Evolutionary conservation across 305 asterid species (phyloP).

Genomic region (Fraxinus velutina): DNA sequence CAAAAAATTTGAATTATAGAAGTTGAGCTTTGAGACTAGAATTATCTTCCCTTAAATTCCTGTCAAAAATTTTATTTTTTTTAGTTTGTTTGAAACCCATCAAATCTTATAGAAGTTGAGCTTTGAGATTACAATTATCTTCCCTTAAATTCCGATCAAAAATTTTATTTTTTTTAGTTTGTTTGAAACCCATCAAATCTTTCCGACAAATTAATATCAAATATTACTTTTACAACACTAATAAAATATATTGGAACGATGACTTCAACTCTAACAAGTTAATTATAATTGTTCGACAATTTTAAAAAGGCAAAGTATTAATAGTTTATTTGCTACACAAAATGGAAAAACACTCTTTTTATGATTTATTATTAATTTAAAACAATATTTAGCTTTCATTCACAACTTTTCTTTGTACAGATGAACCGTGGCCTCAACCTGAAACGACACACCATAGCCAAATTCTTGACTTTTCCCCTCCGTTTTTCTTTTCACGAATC

Average conservation of each 20-base stretch:
- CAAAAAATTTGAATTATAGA: too few relatives aligned
- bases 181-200: background rate
- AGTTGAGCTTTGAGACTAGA: background rate
- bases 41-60: too few relatives aligned
- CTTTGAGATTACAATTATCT: background rate
- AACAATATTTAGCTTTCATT: background rate
- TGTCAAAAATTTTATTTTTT: too few relatives aligned
- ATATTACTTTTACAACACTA: too few relatives aligned
- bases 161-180: too few relatives aligned
- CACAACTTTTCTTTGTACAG: background rate
- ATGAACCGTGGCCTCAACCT: background rate
- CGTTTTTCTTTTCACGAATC: background rate
- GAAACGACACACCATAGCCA: constrained; percentile 7
- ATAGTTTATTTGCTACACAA: background rate
- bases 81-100: too few relatives aligned
- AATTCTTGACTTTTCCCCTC: background rate
- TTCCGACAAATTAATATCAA: background rate
- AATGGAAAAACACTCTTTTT: background rate
- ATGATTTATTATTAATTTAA: background rate
- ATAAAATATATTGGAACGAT: too few relatives aligned
- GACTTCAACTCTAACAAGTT: background rate
- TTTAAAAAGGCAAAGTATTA: too few relatives aligned
- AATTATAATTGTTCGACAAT: background rate
- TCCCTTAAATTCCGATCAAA: too few relatives aligned
- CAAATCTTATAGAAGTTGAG: too few relatives aligned